Percentiles rank a stretch among this genome's conserved stretches.
phyloP scores from a whole-genome alignment of 2,329 filamentous ascomycete genomes.

The Xylaria hypoxylon region DNA sequence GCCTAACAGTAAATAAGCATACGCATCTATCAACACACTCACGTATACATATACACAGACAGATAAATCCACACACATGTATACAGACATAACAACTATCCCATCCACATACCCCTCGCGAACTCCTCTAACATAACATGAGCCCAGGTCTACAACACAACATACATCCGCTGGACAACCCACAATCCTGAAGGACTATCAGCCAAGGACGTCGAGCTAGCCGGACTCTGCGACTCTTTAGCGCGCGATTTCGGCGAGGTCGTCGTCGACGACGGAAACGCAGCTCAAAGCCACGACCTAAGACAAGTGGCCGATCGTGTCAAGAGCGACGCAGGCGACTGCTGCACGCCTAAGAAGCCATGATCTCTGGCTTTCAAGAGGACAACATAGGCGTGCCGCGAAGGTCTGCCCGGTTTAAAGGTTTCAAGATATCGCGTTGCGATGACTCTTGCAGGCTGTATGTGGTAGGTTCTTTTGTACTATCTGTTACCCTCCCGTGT shows the following conservation, averaged over 20 bases:
- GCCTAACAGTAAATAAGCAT: background rate
- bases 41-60: background rate
- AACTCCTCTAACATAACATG: constrained; percentile 27
- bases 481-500: background rate
- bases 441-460: background rate
- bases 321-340: constrained; percentile 61
- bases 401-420: background rate
- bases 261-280: constrained; percentile 48
- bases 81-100: background rate
- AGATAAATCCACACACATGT: background rate
- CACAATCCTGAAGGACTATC: constrained; percentile 75
- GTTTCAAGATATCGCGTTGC: background rate
- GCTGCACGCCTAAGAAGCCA: constrained; percentile 62
- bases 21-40: background rate
- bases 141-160: constrained; percentile 74
- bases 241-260: constrained; percentile 69
- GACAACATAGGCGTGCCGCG: background rate
- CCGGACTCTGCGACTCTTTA: constrained; percentile 69
- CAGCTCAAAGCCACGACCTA: constrained; percentile 42
- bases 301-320: constrained; percentile 61
- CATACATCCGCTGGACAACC: constrained; percentile 79
- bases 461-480: no score
- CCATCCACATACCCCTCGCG: background rate
- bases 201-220: constrained; percentile 71
- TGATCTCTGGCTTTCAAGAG: constrained; percentile 9